Evolutionary conservation across 306 rosid genomes (phyloP).

Genomic region (Alnus rubra): DNA sequence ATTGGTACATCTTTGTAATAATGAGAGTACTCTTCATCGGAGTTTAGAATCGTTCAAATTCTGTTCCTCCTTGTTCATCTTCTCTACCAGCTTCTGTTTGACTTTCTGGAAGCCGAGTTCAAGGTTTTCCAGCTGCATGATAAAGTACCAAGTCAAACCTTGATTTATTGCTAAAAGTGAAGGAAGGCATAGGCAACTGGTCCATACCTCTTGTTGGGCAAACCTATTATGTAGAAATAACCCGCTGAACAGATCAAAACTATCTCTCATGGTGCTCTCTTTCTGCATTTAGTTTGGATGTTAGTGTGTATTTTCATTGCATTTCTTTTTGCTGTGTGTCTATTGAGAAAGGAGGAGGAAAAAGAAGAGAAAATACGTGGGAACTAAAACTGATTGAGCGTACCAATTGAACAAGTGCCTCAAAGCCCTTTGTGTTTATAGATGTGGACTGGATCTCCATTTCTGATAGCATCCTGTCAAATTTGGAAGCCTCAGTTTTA

Average conservation of each 20-base stretch:
- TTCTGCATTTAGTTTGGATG: slow-evolving; percentile 45
- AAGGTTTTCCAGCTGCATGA: slow-evolving; percentile 35
- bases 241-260: slow-evolving; percentile 63
- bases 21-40: not conserved
- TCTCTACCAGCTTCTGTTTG: slow-evolving; percentile 32
- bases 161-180: not conserved
- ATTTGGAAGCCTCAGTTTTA: slow-evolving; percentile 3
- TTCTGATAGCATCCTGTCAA: slow-evolving; percentile 51
- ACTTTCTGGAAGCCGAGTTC: slow-evolving; percentile 34
- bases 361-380: not conserved
- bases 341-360: not conserved
- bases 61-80: slow-evolving; percentile 8
- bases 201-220: slow-evolving; percentile 66
- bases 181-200: slow-evolving; percentile 2
- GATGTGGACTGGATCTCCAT: slow-evolving; percentile 52
- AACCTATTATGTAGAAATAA: slow-evolving; percentile 47
- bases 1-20: not conserved
- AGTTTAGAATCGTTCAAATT: not conserved
- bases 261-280: slow-evolving; percentile 38
- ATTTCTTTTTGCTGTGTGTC: not conserved
- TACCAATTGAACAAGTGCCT: slow-evolving; percentile 55
- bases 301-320: slow-evolving; percentile 6
- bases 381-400: not conserved
- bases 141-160: not conserved
- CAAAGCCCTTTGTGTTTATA: slow-evolving; percentile 55